Base-by-base conservation (phyloP, 2,329 filamentous ascomycete species). In the Ramularia endophylla region DNA sequence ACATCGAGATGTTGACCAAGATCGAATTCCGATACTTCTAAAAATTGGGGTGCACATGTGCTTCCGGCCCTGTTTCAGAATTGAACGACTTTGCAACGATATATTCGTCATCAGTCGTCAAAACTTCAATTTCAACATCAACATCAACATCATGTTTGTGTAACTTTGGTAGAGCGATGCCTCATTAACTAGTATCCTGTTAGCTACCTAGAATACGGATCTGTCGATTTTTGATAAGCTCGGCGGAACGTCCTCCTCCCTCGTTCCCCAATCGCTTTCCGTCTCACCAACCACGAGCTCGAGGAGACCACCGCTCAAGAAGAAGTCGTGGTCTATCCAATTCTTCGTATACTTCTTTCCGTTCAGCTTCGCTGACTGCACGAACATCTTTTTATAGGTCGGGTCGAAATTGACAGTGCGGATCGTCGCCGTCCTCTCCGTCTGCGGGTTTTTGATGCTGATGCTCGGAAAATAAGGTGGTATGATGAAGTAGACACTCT, bases 301-400 rank as follows among this genome's bases (percentile, higher is more conserved):
- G 52, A 86, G 59, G 2, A 67, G 77, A 0, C 80, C 81, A 7
- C 80, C 80, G 3, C 74, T 56, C 2, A 71, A 74, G 59, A 86
- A 85, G 17, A 87, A 61, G 50, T 85, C 80, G 12, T 75, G 85
- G 15, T 69, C 70, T 9, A 86, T 60, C 82, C 82, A 87, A 29
- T 72, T 69, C 65, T 76, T 77, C 40, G 71, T 63, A 80, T 82
- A 87, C 1, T 44, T 22, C 56, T 73, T 41, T 0, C 81, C 81
- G 54, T 87, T 85, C 32, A 87, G 73, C 51, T 67, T 73, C 43
- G 86, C 65, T 17, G 72, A 75, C 64, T 86, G 82, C 3, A 86
- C 80, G 51, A 82, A 83, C 51, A 66, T 69, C 6, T 64, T 63
- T 12, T 52, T 51, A 41, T 69, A 67, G 2, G 43, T 53, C 5